phyloP scores from a whole-genome alignment of 1,284 basidiomycete species.

The Cutaneotrichosporon dermatis region DNA sequence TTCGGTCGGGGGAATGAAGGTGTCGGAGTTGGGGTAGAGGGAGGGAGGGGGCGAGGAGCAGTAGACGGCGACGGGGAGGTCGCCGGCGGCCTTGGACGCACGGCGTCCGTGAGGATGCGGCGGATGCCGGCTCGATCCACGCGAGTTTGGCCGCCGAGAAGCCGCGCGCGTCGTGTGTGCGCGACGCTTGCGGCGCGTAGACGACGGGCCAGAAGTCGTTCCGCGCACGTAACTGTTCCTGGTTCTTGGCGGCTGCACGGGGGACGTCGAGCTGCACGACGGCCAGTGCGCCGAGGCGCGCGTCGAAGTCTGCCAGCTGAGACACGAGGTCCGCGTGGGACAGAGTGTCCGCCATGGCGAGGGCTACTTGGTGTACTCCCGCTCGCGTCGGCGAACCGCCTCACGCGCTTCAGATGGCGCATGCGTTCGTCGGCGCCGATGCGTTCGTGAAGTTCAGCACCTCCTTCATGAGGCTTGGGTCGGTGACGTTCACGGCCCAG shows the following conservation, averaged over 20 bases:
- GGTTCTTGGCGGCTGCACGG: constrained; percentile 63
- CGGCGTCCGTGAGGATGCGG: constrained; percentile 55
- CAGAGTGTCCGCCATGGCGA: constrained; percentile 32
- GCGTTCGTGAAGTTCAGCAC: constrained; percentile 14
- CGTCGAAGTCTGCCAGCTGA: constrained; percentile 43
- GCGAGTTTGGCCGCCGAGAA: constrained; percentile 63
- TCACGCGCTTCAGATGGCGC: constrained; percentile 72
- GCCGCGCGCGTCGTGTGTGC: constrained; percentile 52
- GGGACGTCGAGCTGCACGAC: constrained; percentile 67
- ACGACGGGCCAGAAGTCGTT: constrained; percentile 74
- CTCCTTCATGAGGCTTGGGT: constrained; percentile 45
- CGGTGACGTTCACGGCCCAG: constrained; percentile 81
- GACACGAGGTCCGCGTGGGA: constrained; percentile 21
- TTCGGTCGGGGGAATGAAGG: constrained; percentile 53
- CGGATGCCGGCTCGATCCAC: constrained; percentile 72
- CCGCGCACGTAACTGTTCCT: constrained; percentile 63
- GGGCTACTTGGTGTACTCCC: constrained; percentile 25
- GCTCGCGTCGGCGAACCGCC: constrained; percentile 5
- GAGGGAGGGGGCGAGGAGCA: constrained; percentile 61
- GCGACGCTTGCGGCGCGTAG: constrained; percentile 64
- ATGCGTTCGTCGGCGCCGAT: constrained; percentile 52
- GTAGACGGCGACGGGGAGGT: constrained; percentile 73
- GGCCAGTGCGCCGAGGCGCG: constrained; percentile 48
- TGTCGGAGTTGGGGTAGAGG: constrained; percentile 42
- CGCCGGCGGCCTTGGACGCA: constrained; percentile 53